phyloP scores from a whole-genome alignment of 1,284 basidiomycete species.

The Abortiporus biennis region DNA sequence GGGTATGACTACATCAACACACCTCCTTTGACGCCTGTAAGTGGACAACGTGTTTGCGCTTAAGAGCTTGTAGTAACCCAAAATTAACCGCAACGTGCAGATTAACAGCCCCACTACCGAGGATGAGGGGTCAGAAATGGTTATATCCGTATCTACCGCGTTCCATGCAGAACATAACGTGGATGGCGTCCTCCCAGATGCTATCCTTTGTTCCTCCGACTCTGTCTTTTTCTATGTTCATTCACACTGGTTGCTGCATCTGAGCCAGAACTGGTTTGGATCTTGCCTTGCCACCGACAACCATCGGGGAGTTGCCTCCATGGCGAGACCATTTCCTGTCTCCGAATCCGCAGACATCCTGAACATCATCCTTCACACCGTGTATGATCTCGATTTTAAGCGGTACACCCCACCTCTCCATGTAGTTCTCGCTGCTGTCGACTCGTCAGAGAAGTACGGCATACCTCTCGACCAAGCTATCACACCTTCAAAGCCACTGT shows the following conservation, averaged over 20 bases:
- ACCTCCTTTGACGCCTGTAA: no score
- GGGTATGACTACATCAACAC: no score
- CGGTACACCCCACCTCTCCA: conserved; percentile 17
- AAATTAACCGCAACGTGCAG: no score
- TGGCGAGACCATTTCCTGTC: conserved; percentile 20
- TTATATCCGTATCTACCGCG: no score
- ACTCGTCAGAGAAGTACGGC: conserved; percentile 18
- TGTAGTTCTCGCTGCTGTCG: conserved; percentile 15
- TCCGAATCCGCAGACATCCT: conserved; percentile 19
- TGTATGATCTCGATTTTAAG: conserved; percentile 19
- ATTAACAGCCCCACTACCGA: no score
- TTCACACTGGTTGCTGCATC: conserved; percentile 17
- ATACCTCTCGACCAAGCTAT: conserved; percentile 21
- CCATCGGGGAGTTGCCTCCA: not conserved
- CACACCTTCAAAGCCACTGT: conserved; percentile 14
- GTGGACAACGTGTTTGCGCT: no score
- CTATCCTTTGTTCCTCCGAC: conserved; percentile 56
- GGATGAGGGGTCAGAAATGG: no score
- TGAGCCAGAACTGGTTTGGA: conserved; percentile 18
- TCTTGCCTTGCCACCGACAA: not conserved
- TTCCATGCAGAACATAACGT: no score
- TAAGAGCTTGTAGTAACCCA: no score
- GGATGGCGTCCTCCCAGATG: conserved; percentile 44
- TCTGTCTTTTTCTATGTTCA: conserved; percentile 50
- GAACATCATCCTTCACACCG: conserved; percentile 23